Evolutionary conservation across 2,329 filamentous ascomycete genomes (phyloP).

Genomic region (Capronia epimyces): DNA sequence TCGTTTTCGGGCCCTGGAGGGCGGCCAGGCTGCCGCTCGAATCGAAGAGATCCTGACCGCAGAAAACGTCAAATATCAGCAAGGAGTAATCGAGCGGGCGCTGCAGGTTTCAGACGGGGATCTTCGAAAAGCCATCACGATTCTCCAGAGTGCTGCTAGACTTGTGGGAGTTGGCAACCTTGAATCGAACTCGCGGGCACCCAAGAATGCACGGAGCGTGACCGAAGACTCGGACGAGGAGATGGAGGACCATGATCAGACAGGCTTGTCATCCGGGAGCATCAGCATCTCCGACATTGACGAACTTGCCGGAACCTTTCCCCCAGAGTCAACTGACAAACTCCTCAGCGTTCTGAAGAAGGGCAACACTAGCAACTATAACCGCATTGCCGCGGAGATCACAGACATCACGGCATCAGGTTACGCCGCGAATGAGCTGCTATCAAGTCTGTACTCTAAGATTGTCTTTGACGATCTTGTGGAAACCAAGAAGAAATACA

Average conservation of each 20-base stretch:
- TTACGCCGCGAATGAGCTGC: conserved; percentile 88
- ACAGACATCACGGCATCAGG: conserved; percentile 92
- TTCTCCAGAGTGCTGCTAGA: conserved; percentile 86
- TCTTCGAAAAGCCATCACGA: conserved; percentile 92
- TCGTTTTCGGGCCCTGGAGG: conserved; percentile 89
- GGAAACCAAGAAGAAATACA: conserved; percentile 79
- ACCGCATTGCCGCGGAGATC: conserved; percentile 69
- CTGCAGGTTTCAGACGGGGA: conserved; percentile 90
- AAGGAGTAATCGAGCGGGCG: conserved; percentile 74
- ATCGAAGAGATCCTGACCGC: conserved; percentile 74
- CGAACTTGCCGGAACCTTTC: conserved; percentile 94
- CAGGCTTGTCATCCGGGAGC: conserved; percentile 26
- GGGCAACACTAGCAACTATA: conserved; percentile 72
- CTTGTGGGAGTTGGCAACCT: conserved; percentile 63
- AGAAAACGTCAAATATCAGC: conserved; percentile 70
- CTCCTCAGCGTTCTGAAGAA: conserved; percentile 55
- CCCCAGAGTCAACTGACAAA: conserved; percentile 62
- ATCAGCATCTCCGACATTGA: conserved; percentile 78
- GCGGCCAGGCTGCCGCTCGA: conserved; percentile 71
- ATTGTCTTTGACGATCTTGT: conserved; percentile 80
- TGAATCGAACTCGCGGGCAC: conserved; percentile 36
- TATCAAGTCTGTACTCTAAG: conserved; percentile 77
- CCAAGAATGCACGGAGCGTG: conserved; percentile 42
- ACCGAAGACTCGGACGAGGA: conserved; percentile 54
- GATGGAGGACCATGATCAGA: conserved; percentile 52